These are phyloP conservation scores for Citrus unshiu DNA, from an alignment of 345 rosid genomes.

Conservation along the genomic window DNA sequence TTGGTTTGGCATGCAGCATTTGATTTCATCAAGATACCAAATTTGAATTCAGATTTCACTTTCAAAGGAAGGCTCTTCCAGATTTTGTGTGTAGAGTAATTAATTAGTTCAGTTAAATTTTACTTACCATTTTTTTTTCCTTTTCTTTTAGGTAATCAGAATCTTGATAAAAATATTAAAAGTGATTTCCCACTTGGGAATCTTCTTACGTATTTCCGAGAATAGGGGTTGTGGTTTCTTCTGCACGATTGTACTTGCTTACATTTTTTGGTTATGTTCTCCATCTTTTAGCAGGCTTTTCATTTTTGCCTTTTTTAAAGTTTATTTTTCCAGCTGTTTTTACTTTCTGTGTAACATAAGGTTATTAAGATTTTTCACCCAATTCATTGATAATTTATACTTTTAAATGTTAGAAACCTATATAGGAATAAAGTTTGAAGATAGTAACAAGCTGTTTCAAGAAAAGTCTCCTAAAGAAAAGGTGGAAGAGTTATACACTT, in stretches of 20 bases:
- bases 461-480: too few relatives aligned
- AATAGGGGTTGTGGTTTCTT: conserved; percentile 31
- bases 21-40: neutral
- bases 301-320: neutral
- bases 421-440: too few relatives aligned
- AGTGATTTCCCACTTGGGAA: neutral
- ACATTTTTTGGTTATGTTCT: conserved; percentile 2
- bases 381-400: too few relatives aligned
- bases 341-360: too few relatives aligned
- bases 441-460: too few relatives aligned
- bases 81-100: neutral
- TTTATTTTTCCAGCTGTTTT: neutral
- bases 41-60: neutral
- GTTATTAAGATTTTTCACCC: too few relatives aligned
- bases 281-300: too few relatives aligned
- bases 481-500: too few relatives aligned
- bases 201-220: conserved; percentile 26
- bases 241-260: neutral
- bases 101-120: neutral
- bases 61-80: neutral
- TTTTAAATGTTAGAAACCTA: too few relatives aligned
- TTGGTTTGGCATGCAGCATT: neutral
- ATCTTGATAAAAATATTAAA: neutral
- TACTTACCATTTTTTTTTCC: too few relatives aligned
- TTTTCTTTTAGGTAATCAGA: neutral